Percentiles rank a stretch among this genome's conserved stretches.
Conservation (phyloP, 2,329 filamentous ascomycete species). For the Thelonectria discophora region DNA sequence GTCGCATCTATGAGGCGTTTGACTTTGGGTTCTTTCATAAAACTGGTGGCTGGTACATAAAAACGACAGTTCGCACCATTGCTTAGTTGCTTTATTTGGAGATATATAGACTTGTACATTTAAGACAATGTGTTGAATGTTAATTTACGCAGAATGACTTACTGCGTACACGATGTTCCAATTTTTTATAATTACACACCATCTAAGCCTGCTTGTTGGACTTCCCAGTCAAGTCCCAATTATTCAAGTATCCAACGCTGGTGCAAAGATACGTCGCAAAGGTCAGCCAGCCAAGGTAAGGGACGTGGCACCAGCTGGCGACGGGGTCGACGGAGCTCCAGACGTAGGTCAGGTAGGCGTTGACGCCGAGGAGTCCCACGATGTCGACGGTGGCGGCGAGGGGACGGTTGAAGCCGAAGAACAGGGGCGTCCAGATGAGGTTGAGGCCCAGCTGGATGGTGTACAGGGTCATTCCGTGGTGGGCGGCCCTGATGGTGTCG, state of each 20-base stretch:
- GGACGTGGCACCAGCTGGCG: constrained; percentile 77
- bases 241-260: constrained; percentile 73
- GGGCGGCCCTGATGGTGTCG: constrained; percentile 65
- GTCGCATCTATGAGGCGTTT: constrained; percentile 39
- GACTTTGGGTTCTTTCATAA: constrained; percentile 12
- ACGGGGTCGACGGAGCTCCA: constrained; percentile 79
- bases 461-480: constrained; percentile 81
- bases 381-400: constrained; percentile 80
- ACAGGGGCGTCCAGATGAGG: constrained; percentile 89
- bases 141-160: not conserved
- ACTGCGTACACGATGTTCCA: not conserved
- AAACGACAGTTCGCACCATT: not conserved
- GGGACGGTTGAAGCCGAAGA: constrained; percentile 81
- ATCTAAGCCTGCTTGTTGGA: constrained; percentile 35
- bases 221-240: constrained; percentile 65
- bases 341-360: constrained; percentile 76
- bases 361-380: constrained; percentile 73
- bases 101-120: not conserved
- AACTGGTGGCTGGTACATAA: not conserved
- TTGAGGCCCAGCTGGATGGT: constrained; percentile 87
- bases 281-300: constrained; percentile 85
- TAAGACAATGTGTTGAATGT: not conserved
- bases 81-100: not conserved
- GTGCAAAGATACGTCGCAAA: constrained; percentile 88
- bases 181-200: constrained; percentile 30